phyloP scores from a whole-genome alignment of 805 yeast genomes.

The Hanseniaspora taiwanica region DNA sequence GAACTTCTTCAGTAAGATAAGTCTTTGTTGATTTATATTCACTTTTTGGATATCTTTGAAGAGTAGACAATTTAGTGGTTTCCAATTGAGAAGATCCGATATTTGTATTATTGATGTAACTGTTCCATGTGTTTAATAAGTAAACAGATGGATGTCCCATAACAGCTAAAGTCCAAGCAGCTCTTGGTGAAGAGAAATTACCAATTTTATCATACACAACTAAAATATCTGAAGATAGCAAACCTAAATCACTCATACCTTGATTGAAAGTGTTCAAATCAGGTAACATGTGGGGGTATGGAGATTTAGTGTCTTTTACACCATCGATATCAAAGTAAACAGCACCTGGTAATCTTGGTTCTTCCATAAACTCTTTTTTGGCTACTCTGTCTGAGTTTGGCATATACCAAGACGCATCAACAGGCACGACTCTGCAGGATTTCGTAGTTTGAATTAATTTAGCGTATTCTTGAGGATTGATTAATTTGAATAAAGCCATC shows the following conservation, averaged over 20 bases:
- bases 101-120: constrained; percentile 31
- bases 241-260: constrained; percentile 42
- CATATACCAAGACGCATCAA: constrained; percentile 90
- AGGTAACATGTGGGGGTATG: constrained; percentile 90
- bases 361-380: constrained; percentile 36
- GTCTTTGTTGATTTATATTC: constrained; percentile 23
- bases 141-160: constrained; percentile 65
- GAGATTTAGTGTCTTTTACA: constrained; percentile 42
- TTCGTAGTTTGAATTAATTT: constrained; percentile 11
- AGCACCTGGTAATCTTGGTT: constrained; percentile 51
- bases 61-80: constrained; percentile 10
- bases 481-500: constrained; percentile 18
- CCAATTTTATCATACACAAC: constrained; percentile 81
- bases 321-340: constrained; percentile 70
- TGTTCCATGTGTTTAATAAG: constrained; percentile 55
- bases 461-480: constrained; percentile 17
- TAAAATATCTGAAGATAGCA: constrained; percentile 41
- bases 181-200: constrained; percentile 79
- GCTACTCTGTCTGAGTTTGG: constrained; percentile 60
- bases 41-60: constrained; percentile 13
- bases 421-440: constrained; percentile 32
- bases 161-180: constrained; percentile 76
- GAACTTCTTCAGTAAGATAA: constrained; percentile 36
- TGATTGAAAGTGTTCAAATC: constrained; percentile 37
- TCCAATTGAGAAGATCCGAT: constrained; percentile 41